Percentiles rank a stretch among this genome's conserved stretches.
Conservation (phyloP, 2,329 filamentous ascomycete genomes). For the Cercospora beticola region DNA sequence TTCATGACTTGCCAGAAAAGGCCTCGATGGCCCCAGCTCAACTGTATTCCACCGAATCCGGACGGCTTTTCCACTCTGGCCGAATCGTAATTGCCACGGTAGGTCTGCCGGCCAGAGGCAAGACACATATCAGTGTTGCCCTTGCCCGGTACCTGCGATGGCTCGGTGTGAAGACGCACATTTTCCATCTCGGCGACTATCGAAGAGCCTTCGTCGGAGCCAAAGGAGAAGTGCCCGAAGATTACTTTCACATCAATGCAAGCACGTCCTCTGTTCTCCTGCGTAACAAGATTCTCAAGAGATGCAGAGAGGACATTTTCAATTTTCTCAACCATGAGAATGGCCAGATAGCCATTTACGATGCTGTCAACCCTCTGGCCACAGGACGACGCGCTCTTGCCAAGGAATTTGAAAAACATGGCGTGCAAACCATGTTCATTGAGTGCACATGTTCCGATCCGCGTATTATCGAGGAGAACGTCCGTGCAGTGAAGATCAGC, state of each 20-base stretch:
- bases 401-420: slow-evolving; percentile 96
- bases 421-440: slow-evolving; percentile 93
- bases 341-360: slow-evolving; percentile 96
- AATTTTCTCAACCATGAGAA: slow-evolving; percentile 96
- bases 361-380: slow-evolving; percentile 91
- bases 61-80: slow-evolving; percentile 92
- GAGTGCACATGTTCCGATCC: slow-evolving; percentile 95
- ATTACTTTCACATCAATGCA: slow-evolving; percentile 97
- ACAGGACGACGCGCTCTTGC: slow-evolving; percentile 78
- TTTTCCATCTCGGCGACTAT: slow-evolving; percentile 97
- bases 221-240: slow-evolving; percentile 82
- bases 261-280: slow-evolving; percentile 89
- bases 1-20: slow-evolving; percentile 87
- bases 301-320: slow-evolving; percentile 95
- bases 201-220: slow-evolving; percentile 84
- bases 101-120: slow-evolving; percentile 88
- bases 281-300: slow-evolving; percentile 95
- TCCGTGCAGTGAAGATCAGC: slow-evolving; percentile 94
- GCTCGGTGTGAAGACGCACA: slow-evolving; percentile 96
- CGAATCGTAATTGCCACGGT: slow-evolving; percentile 97
- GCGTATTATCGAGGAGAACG: slow-evolving; percentile 91
- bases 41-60: slow-evolving; percentile 97
- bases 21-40: slow-evolving; percentile 87
- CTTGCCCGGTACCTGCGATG: slow-evolving; percentile 92
- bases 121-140: slow-evolving; percentile 97